Conservation (phyloP, 2,329 filamentous ascomycete species). For the Microsporum canis region DNA sequence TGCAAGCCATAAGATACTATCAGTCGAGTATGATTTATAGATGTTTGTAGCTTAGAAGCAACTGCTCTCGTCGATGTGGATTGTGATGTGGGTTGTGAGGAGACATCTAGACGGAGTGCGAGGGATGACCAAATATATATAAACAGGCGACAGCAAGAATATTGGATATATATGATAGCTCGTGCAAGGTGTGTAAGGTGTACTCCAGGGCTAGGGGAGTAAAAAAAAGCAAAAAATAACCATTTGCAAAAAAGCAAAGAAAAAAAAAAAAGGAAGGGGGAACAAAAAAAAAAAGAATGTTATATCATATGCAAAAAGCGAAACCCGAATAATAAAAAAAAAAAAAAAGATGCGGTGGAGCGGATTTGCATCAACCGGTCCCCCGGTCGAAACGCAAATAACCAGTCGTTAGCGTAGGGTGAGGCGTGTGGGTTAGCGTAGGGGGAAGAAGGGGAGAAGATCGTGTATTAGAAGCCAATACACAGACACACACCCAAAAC, state of each 20-base stretch:
- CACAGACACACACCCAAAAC: too few relatives aligned
- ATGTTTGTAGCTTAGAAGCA: not conserved
- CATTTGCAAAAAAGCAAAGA: not conserved
- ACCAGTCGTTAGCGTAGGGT: slow-evolving; percentile 2
- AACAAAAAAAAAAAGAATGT: not conserved
- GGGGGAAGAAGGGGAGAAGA: not conserved
- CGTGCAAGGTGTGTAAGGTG: not conserved
- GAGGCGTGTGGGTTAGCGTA: not conserved
- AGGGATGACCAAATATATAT: not conserved
- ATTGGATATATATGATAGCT: not conserved
- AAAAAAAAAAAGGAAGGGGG: not conserved
- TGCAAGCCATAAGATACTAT: slow-evolving; percentile 3
- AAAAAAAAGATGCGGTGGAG: slow-evolving; percentile 2
- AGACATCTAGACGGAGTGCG: not conserved
- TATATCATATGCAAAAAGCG: slow-evolving; percentile 3
- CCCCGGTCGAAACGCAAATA: slow-evolving; percentile 1
- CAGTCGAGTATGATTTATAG: not conserved
- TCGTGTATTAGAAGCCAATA: not conserved
- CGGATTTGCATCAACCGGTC: not conserved
- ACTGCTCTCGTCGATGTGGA: not conserved
- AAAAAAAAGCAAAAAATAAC: not conserved
- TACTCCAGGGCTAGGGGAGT: not conserved
- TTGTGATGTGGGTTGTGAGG: not conserved
- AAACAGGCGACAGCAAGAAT: not conserved
- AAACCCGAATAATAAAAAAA: slow-evolving; percentile 3